Evolutionary conservation across 2,329 filamentous ascomycete species (phyloP), one percentile per base, ranked within the genome.

Genomic region (Pleurostoma richardsiae): DNA sequence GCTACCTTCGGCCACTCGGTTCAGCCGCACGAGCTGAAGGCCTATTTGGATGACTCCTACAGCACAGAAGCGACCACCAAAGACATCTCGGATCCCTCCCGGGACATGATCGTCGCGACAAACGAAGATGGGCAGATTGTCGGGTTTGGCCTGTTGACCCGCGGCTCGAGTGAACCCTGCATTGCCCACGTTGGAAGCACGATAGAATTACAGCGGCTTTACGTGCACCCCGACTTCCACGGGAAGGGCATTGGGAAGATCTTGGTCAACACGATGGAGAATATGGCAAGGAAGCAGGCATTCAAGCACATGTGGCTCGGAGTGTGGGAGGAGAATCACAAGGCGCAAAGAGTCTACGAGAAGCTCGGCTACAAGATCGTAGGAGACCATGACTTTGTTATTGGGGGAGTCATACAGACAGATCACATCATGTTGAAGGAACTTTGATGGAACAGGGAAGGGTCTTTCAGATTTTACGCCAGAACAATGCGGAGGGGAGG

Each of bases 321-420:
- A 0, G 71, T 74, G 7, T 75, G 72, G 72, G 68, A 75, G 43
- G 67, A 72, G 50, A 75, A 74, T 44, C 33, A 45, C 2, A 61
- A 54, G 30, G 70, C 71, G 1, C 59, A 63, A 28, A 60, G 48
- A 31, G 58, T 68, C 4, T 76, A 76, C 53, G 59, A 59, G 47
- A 66, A 60, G 53, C 61, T 64, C 53, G 72, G 72, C 0, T 76
- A 68, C 46, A 49, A 46, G 11, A 54, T 53, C 27, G 62, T 72
- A 1, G 72, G 72, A 0, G 36, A 57, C 7, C 70, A 73, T 50
- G 63, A 67, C 6, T 75, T 74, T 52, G 59, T 56, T 1, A 56
- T 74, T 40, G 72, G 72, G 1, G 54, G 51, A 2, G 61, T 66
- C 27, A 56, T 67, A 7, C 71, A 74, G 50, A 69, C 53, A n/a